A percentile compares a stretch with the other conserved stretches of the same genome.
Evolutionary conservation across 1,139 yeast species (phyloP).

Genomic region (Pneumocystis sp.): DNA sequence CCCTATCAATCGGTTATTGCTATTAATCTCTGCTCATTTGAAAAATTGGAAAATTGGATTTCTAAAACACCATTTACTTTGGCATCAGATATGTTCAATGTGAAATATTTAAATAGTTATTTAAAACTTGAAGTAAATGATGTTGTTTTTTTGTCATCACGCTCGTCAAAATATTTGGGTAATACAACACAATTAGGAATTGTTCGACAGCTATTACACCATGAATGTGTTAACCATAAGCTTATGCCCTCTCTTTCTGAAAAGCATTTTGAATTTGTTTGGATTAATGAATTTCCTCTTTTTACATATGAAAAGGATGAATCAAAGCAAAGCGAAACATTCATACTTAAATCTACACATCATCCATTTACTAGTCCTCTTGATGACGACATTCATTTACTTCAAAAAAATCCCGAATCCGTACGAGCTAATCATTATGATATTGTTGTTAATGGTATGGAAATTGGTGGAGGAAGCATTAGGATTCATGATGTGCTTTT

Average conservation of each 20-base stretch:
- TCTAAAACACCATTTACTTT: not conserved
- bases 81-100: not conserved
- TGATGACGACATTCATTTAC: slow-evolving; percentile 40
- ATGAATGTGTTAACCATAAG: slow-evolving; percentile 31
- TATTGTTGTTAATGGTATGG: slow-evolving; percentile 84
- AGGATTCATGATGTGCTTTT: slow-evolving; percentile 77
- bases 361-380: slow-evolving; percentile 41
- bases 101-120: not conserved
- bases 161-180: slow-evolving; percentile 58
- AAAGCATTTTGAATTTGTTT: slow-evolving; percentile 23
- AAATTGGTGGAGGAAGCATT: slow-evolving; percentile 92
- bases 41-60: not conserved
- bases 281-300: slow-evolving; percentile 86
- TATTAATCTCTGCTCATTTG: not conserved
- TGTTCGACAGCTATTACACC: slow-evolving; percentile 58
- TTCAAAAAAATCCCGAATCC: slow-evolving; percentile 34
- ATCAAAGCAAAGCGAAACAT: slow-evolving; percentile 24
- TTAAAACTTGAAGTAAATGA: slow-evolving; percentile 44
- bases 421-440: slow-evolving; percentile 93
- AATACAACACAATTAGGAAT: slow-evolving; percentile 92
- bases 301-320: slow-evolving; percentile 43
- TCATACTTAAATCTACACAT: slow-evolving; percentile 32
- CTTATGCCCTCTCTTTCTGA: slow-evolving; percentile 1
- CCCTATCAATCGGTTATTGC: slow-evolving; percentile 22
- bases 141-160: slow-evolving; percentile 55